Evolutionary conservation across 495 filamentous ascomycete genomes (phyloP).

Genomic region (Acidiella bohemica): DNA sequence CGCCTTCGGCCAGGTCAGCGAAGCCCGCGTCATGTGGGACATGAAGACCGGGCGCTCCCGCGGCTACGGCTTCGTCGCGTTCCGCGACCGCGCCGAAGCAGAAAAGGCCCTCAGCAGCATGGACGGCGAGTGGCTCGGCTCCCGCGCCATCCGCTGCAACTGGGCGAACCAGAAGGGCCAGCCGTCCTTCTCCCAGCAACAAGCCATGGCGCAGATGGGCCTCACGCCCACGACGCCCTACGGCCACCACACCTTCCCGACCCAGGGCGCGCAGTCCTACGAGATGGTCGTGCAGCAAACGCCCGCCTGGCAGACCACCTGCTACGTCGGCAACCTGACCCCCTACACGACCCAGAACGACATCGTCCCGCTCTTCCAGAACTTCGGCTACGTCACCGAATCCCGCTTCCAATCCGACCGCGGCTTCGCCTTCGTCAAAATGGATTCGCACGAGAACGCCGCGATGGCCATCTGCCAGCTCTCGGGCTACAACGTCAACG

Average conservation of each 20-base stretch:
- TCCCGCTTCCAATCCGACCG: constrained; percentile 96
- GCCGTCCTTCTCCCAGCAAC: constrained; percentile 93
- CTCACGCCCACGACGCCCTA: constrained; percentile 96
- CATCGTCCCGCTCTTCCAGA: constrained; percentile 90
- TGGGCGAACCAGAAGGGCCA: constrained; percentile 99
- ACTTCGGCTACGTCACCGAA: constrained; percentile 94
- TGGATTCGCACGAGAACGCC: constrained; percentile 96
- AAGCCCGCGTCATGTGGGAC: constrained; percentile 99
- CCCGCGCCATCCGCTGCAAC: constrained; percentile 96
- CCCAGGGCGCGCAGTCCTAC: constrained; percentile 89
- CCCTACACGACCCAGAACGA: constrained; percentile 96
- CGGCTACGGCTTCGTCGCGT: constrained; percentile 96
- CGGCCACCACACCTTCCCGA: constrained; percentile 96
- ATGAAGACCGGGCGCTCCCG: constrained; percentile 99
- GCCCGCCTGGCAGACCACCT: constrained; percentile 97
- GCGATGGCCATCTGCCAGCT: constrained; percentile 97
- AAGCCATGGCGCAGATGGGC: constrained; percentile 93
- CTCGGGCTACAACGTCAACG: constrained; percentile 94
- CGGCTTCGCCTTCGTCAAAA: constrained; percentile 98
- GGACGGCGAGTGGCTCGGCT: constrained; percentile 99
- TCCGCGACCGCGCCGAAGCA: constrained; percentile 84
- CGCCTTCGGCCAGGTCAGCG: constrained; percentile 92
- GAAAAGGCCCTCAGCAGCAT: constrained; percentile 94
- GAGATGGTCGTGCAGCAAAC: constrained; percentile 97
- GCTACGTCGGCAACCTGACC: constrained; percentile 95